Base-by-base conservation (phyloP, 2,329 filamentous ascomycete species). In the Colletotrichum tabaci region DNA sequence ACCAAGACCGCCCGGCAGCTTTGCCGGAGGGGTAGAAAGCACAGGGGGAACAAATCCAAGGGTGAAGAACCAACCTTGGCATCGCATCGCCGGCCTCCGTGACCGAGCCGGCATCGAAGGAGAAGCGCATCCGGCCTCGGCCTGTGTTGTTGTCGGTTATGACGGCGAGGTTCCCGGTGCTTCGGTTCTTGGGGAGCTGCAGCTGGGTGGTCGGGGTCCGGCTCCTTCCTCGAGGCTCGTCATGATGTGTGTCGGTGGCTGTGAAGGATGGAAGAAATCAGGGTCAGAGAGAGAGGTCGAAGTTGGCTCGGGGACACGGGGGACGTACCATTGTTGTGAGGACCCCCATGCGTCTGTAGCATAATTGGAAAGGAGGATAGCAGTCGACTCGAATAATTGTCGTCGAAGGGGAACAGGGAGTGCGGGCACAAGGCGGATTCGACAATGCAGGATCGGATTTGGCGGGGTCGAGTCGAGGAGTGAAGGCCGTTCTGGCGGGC, bases 21-120 rank as follows among this genome's bases (percentile, higher is more conserved):
- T 60, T 66, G 15, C 62, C 26, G 16, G 49, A 12, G 30, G 18
- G 26, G 21, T 40, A 52, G 49, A 47, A 47, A 15, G 12, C 21
- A 61, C 58, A 30, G 15, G 49, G 46, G 15, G 49, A 42, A 23
- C 44, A 21, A 57, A 56, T 61, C 47, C 42, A 40, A 42, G 47
- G 35, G 35, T 42, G 63, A 66, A 58, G 35, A 46, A 81, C 83
- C 69, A 75, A 96, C 94, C 93, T 95, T 82, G 92, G 87, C 82
- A 94, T 85, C 77, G 89, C 85, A 80, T 95, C 93, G 73, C 82
- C 79, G 73, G 55, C 55, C 15, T 71, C 70, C 23, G 82, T 82
- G 74, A 88, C 86, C 72, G 89, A 86, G 63, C 91, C 89, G 69
- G 90, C 91, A 81, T 96, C 94, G 78, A 95, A 91, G 61, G 94